Evolutionary conservation across 176 grass and related monocot species (phyloP).

Genomic region (Carex kokanica): DNA sequence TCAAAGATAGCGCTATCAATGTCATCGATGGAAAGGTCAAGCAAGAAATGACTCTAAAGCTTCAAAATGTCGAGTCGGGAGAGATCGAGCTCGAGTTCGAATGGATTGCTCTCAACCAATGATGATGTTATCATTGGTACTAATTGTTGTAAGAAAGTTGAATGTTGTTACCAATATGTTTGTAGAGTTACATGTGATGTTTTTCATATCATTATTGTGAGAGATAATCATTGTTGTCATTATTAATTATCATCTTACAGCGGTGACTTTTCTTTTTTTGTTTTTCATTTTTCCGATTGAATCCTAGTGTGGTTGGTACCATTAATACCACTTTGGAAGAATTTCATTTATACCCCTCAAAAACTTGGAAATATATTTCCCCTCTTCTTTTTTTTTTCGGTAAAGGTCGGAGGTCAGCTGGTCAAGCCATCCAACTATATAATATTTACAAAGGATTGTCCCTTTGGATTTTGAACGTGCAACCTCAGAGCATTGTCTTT

Average conservation of each 20-base stretch:
- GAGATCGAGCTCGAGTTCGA: slow-evolving; percentile 61
- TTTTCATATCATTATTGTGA: neutral
- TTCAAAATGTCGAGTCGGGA: slow-evolving; percentile 62
- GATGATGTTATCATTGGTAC: neutral
- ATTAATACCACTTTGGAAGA: too few species aligned
- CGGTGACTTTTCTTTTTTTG: too few species aligned
- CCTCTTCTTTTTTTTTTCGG: too few species aligned
- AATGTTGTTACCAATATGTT: neutral
- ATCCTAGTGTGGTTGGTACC: too few species aligned
- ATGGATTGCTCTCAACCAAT: slow-evolving; percentile 64
- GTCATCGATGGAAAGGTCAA: slow-evolving; percentile 55
- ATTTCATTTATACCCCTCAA: too few species aligned
- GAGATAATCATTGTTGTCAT: neutral
- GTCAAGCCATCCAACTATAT: too few species aligned
- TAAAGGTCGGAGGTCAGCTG: too few species aligned
- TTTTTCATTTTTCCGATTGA: neutral
- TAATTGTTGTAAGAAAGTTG: slow-evolving; percentile 6
- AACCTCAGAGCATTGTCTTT: too few species aligned
- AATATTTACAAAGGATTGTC: too few species aligned
- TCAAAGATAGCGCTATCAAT: slow-evolving; percentile 47
- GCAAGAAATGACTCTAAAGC: slow-evolving; percentile 48
- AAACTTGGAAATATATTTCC: too few species aligned
- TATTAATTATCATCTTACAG: too few species aligned
- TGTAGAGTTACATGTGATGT: neutral
- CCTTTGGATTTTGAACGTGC: too few species aligned